These are phyloP conservation scores for Fusarium nygamai DNA, from an alignment of 2,329 filamentous ascomycete genomes.

Conservation along the genomic window DNA sequence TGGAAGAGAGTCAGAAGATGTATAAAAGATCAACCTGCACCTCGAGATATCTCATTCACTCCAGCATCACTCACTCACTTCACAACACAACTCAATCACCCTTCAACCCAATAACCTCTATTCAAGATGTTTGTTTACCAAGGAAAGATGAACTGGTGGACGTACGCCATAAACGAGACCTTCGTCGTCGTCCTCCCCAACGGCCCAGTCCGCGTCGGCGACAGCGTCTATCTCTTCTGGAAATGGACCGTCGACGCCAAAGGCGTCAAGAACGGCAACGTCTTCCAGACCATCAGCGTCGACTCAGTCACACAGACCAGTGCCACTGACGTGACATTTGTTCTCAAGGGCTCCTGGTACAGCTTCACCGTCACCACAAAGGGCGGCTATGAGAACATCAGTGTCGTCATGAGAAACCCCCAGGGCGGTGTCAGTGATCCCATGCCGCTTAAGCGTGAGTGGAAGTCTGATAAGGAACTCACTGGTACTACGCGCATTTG, in stretches of 20 bases:
- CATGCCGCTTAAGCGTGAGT: slow-evolving; percentile 11
- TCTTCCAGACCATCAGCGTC: slow-evolving; percentile 23
- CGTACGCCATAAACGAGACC: slow-evolving; percentile 28
- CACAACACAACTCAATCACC: not conserved
- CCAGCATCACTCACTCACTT: not conserved
- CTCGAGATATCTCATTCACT: not conserved
- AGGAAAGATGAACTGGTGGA: slow-evolving; percentile 34
- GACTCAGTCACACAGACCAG: slow-evolving; percentile 1
- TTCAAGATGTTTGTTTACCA: slow-evolving; percentile 32
- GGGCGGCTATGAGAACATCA: slow-evolving; percentile 19
- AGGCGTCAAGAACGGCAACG: slow-evolving; percentile 28
- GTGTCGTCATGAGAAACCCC: slow-evolving; percentile 22
- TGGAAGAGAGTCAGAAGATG: not conserved
- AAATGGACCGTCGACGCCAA: slow-evolving; percentile 26
- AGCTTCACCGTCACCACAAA: slow-evolving; percentile 19
- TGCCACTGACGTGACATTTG: slow-evolving; percentile 2
- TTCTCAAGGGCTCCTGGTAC: slow-evolving; percentile 12
- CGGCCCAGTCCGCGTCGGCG: slow-evolving; percentile 30
- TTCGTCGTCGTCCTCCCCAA: slow-evolving; percentile 30
- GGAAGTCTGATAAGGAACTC: slow-evolving; percentile 15
- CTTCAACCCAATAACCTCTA: not conserved
- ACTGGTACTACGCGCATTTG: slow-evolving; percentile 15
- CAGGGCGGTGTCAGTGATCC: not conserved
- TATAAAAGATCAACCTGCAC: not conserved
- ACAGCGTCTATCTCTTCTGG: slow-evolving; percentile 36